Base-by-base conservation (phyloP, 2,329 filamentous ascomycete genomes). In the Fusarium humuli region DNA sequence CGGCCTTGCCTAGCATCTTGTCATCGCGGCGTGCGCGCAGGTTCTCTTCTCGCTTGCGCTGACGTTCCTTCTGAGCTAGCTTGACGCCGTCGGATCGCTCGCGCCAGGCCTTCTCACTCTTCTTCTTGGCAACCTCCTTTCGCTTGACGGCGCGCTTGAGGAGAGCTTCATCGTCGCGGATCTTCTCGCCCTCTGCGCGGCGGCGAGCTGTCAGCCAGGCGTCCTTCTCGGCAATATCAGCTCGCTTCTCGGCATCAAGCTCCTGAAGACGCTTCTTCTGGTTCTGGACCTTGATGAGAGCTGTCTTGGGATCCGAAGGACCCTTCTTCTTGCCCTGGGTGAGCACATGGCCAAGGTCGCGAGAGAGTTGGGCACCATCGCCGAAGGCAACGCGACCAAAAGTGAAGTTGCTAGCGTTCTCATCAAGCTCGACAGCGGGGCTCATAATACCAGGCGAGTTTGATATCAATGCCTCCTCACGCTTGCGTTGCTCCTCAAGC, bases 61-160 rank as follows among this genome's bases (percentile, higher is more conserved):
- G 93, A 78, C 90, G 91, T 73, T 92, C 90, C 56, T 93, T 92
- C 78, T 92, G 92, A 50, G 92, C 85, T 81, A 92, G 91, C 71
- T 88, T 87, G 50, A 98, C 90, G 30, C 90, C 91, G 29, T 91
- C 88, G 41, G 88, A 82, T 50, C 93, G 86, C 61, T 94, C 92
- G 48, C 83, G 87, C 93, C 96, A 98, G 77, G 96, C 94, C 77
- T 92, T 91, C 79, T 94, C 93, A 78, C 93, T 97, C 88, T 96
- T 97, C 81, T 91, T 91, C 88, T 98, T 98, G 55, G 88, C 84
- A 72, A 91, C 89, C 76, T 98, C 94, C 83, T 97, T 97, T 72
- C 95, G 90, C 87, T 98, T 98, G 72, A 98, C 85, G 1, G 94
- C 92, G 85, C 97, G 98, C 86, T 97, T 98, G 29, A 99, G 86